phyloP scores from a whole-genome alignment of 192 early-diverging fungal species.

The Umbelopsis sp. region DNA sequence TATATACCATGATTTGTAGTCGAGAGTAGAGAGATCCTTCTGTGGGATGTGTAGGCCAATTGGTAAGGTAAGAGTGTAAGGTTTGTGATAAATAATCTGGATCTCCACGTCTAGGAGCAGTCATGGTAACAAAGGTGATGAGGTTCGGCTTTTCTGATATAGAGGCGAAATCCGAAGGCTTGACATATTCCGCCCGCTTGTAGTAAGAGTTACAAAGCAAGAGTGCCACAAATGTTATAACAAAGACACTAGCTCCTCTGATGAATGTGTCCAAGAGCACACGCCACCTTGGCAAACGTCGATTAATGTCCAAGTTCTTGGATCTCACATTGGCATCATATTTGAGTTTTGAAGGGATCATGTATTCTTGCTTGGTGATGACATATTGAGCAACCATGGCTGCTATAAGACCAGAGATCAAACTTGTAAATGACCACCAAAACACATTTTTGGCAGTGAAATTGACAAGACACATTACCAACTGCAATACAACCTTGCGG shows the following conservation, averaged over 20 bases:
- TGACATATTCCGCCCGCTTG: slow-evolving; percentile 25
- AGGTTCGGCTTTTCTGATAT: slow-evolving; percentile 43
- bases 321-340: background rate
- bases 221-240: slow-evolving; percentile 29
- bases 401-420: slow-evolving; percentile 46
- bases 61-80: slow-evolving; percentile 46
- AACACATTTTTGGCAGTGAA: slow-evolving; percentile 49
- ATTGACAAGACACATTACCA: slow-evolving; percentile 52
- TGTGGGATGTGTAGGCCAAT: slow-evolving; percentile 40
- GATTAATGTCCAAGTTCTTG: slow-evolving; percentile 21
- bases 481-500: slow-evolving; percentile 43
- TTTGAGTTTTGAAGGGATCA: background rate
- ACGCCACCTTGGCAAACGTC: slow-evolving; percentile 34
- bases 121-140: slow-evolving; percentile 53
- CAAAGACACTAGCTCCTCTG: slow-evolving; percentile 19
- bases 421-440: slow-evolving; percentile 57
- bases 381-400: slow-evolving; percentile 33
- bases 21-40: slow-evolving; percentile 47
- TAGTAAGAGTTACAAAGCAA: slow-evolving; percentile 40
- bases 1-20: slow-evolving; percentile 52
- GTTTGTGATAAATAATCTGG: slow-evolving; percentile 47
- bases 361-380: background rate
- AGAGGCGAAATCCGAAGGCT: slow-evolving; percentile 7
- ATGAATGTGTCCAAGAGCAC: slow-evolving; percentile 29
- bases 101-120: slow-evolving; percentile 48